These are phyloP conservation scores for Cladosporium oxysporum DNA, from an alignment of 2,329 filamentous ascomycete species.

Conservation along the genomic window DNA sequence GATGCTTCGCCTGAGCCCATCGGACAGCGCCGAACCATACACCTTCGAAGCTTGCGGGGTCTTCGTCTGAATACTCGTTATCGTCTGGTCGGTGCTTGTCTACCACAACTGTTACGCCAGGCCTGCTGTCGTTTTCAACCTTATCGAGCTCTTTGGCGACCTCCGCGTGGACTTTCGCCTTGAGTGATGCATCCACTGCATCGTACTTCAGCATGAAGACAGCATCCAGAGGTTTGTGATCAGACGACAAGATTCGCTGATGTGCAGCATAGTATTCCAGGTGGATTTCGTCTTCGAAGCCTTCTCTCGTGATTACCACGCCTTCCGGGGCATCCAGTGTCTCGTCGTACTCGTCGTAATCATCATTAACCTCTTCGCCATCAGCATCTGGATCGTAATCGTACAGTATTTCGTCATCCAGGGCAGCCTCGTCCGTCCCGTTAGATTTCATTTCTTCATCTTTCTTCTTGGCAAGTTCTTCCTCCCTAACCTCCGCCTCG, in stretches of 20 bases:
- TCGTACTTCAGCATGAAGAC: constrained; percentile 85
- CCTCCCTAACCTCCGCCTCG: constrained; percentile 63
- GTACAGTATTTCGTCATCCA: constrained; percentile 82
- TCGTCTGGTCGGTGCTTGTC: constrained; percentile 54
- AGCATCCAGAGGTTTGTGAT: constrained; percentile 89
- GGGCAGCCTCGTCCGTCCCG: constrained; percentile 70
- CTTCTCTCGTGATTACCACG: constrained; percentile 59
- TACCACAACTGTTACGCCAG: constrained; percentile 69
- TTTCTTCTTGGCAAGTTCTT: constrained; percentile 66
- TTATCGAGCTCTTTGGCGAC: constrained; percentile 86
- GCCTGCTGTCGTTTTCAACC: constrained; percentile 86
- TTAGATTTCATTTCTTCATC: constrained; percentile 84
- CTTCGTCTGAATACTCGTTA: constrained; percentile 46
- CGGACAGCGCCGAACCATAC: constrained; percentile 78
- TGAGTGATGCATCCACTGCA: constrained; percentile 80
- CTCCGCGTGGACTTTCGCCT: constrained; percentile 79
- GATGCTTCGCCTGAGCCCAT: constrained; percentile 66
- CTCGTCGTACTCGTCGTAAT: constrained; percentile 58
- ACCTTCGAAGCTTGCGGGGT: constrained; percentile 49
- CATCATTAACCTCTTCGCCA: constrained; percentile 48
- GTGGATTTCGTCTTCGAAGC: constrained; percentile 56
- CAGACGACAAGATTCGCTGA: constrained; percentile 85
- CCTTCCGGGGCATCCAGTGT: constrained; percentile 52
- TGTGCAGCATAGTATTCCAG: constrained; percentile 80
- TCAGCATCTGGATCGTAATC: constrained; percentile 87